A percentile compares a stretch with the other conserved stretches of the same genome.
phyloP scores from a whole-genome alignment of 805 yeast species.

The Saccharomycopsis sp. region DNA sequence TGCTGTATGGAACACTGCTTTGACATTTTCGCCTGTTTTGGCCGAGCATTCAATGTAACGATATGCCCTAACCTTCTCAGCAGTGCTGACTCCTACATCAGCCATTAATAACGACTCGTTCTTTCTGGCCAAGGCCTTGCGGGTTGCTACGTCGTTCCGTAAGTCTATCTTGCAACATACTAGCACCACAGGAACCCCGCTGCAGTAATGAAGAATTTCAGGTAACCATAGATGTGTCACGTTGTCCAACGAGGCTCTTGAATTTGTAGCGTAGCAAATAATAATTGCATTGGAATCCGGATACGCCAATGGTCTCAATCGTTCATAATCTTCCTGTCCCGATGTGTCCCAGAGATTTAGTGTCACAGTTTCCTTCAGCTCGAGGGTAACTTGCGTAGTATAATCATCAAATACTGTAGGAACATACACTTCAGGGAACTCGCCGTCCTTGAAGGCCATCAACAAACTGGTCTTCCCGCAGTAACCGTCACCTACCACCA shows the following conservation, averaged over 20 bases:
- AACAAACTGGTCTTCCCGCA: slow-evolving; percentile 51
- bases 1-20: slow-evolving; percentile 51
- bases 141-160: slow-evolving; percentile 50
- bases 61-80: slow-evolving; percentile 45
- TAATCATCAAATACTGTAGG: slow-evolving; percentile 62
- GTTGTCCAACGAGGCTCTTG: slow-evolving; percentile 47
- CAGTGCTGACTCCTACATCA: slow-evolving; percentile 42
- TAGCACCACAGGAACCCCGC: slow-evolving; percentile 42
- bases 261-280: slow-evolving; percentile 51
- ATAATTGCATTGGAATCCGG: slow-evolving; percentile 57
- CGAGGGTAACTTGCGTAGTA: slow-evolving; percentile 51
- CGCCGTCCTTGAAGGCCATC: slow-evolving; percentile 53
- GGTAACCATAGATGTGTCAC: slow-evolving; percentile 49
- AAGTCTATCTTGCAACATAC: slow-evolving; percentile 54
- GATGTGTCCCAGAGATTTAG: slow-evolving; percentile 64
- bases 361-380: slow-evolving; percentile 50
- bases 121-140: slow-evolving; percentile 36
- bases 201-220: slow-evolving; percentile 52
- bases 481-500: slow-evolving; percentile 48
- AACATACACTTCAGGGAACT: slow-evolving; percentile 58
- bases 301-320: slow-evolving; percentile 53
- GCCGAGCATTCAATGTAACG: slow-evolving; percentile 55
- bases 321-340: slow-evolving; percentile 57
- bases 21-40: slow-evolving; percentile 53
- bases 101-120: slow-evolving; percentile 42